Evolutionary conservation across 192 early-diverging fungal genomes (phyloP), one percentile per base, ranked within the genome.

Genomic region (Martensiomyces pterosporus): DNA sequence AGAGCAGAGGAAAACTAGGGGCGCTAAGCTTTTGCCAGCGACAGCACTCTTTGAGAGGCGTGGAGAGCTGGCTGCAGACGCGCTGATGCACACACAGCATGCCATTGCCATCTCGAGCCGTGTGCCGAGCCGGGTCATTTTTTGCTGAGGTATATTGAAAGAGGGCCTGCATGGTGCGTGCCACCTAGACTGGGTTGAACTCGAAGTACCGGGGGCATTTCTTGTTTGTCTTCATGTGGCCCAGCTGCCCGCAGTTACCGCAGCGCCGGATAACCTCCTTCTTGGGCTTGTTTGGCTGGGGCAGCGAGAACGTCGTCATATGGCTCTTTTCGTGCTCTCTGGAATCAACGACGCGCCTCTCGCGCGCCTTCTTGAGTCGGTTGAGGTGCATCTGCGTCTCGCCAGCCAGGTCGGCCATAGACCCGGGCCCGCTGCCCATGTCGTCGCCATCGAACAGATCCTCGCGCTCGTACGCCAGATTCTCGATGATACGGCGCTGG

Each of bases 191-290:
- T 0, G 70, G 62, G 44, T 74, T 67, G 19, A 74, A 74, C 49
- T 74, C 70, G 40, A 40, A 67, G 43, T 74, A 74, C 9, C 70
- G 85, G 0, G 76, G 88, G 56, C 88, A 91, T 33, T 80, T 86
- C 41, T 84, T 85, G 67, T 89, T 91, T 6, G 88, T 91, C 62
- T 89, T 91, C 87, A 87, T 91, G 34, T 91, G 88, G n/a, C 88
- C 88, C 16, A 83, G 63, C 52, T 82, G 72, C 24, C 85, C 85
- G 64, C 88, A 90, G 56, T 88, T 88, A 47, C 88, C 85, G 58
- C 88, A 90, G 25, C 77, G 74, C 10, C 86, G 79, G 9, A 77
- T 36, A 2, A 79, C 80, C 34, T 83, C 77, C 54, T 87, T 83
- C 47, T 85, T 87, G 14, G 82, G 81, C 50, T 79, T 66, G 50